Evolutionary conservation across 441 rosid species (phyloP), one percentile per base, ranked within the genome.

Genomic region (Gossypium gossypioides): DNA sequence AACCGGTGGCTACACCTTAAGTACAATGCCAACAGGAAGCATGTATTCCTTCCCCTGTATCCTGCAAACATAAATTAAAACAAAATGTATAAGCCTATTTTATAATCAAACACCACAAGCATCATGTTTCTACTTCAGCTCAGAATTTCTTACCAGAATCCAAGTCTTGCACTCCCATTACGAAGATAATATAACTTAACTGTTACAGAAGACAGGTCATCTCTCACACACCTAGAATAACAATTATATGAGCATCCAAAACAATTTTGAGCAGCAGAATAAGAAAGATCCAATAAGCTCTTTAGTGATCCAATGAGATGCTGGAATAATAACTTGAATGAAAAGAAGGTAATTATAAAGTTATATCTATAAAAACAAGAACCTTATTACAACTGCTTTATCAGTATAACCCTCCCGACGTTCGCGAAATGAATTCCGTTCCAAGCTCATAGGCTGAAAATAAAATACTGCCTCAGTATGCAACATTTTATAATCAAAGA

Each of bases 111-210:
- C 32, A 22, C 25, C 40, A 24, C 34, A 70, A 69, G 72, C 21
- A 42, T 48, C 24, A 58, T 55, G 25, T 16, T 63, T 59, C 12
- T 6, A 50, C 72, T 37, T 42, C 61, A 65, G 59, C 42, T 69
- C 55, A 73, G 52, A 67, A 62, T 40, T 37, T 76, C 92, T 86
- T 75, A 95, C 99, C 99, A 95, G 85, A 95, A 85, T 81, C 99
- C 98, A 78, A 95, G 83, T 78, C 97, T 81, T 73, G 95, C 98
- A 84, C 98, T 95, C 75, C 99, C 99, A 81, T 87, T 95, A 70
- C 84, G 90, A 79, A 91, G 89, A 80, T 92, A 95, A 80, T 95
- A 92, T 76, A 95, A 70, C 76, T 90, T 92, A 68, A 92, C 78
- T 32, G 96, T 83, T 72, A 95, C 79, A 61, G 99, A 86, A 66